Evolutionary conservation across 73 alveolate genomes (phyloP).

Genomic region (Paraurostyla sp.): DNA sequence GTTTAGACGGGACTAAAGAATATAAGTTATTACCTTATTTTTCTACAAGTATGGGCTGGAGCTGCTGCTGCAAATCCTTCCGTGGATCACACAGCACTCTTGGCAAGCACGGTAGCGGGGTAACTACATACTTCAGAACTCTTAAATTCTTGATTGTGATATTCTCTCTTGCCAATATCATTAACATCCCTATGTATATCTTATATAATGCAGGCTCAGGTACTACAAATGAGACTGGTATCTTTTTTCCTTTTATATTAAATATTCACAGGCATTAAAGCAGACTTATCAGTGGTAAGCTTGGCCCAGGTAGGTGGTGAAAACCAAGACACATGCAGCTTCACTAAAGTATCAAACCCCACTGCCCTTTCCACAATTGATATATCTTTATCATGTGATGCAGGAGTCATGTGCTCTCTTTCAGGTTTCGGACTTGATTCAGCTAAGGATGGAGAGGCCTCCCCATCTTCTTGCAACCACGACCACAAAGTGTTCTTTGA

Average conservation of each 20-base stretch:
- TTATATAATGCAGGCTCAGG: constrained; percentile 45
- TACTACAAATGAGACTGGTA: neutral
- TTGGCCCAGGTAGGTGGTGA: no score
- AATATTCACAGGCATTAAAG: no score
- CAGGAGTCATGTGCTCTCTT: constrained; percentile 14
- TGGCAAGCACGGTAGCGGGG: constrained; percentile 49
- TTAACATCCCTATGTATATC: constrained; percentile 50
- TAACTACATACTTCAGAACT: constrained; percentile 57
- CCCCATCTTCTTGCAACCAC: constrained; percentile 16
- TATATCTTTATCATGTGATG: no score
- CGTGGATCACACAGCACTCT: constrained; percentile 52
- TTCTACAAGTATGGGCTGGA: constrained; percentile 65
- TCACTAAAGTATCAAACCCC: no score
- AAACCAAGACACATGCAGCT: no score
- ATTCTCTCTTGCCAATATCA: neutral
- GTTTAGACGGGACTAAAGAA: constrained; percentile 12
- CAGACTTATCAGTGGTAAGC: no score
- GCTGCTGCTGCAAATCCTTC: constrained; percentile 49
- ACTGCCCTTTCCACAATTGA: no score
- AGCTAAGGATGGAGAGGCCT: neutral
- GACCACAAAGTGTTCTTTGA: neutral
- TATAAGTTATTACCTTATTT: neutral
- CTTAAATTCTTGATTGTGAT: constrained; percentile 41
- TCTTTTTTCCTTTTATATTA: no score
- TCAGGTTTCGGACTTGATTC: constrained; percentile 35